Evolutionary conservation across 768 basidiomycete species (phyloP).

Genomic region (Boletus insuetus): DNA sequence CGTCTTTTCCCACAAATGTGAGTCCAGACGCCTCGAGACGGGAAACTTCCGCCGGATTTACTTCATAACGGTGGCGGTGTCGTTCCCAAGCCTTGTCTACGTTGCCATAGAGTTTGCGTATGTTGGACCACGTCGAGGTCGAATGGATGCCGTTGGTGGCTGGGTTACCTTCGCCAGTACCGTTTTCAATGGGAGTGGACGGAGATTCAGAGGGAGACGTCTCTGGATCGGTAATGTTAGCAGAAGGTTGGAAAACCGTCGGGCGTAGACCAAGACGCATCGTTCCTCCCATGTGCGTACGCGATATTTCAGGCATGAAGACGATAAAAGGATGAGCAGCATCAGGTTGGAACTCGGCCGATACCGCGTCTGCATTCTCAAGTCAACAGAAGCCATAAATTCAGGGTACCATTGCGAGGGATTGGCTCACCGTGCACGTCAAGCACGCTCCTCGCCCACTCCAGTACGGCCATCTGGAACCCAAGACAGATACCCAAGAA

Average conservation of each 20-base stretch:
- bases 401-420: not conserved
- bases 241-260: slow-evolving; percentile 73
- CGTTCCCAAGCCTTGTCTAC: slow-evolving; percentile 88
- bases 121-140: slow-evolving; percentile 68
- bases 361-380: slow-evolving; percentile 65
- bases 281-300: slow-evolving; percentile 98
- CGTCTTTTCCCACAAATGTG: slow-evolving; percentile 84
- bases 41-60: slow-evolving; percentile 86
- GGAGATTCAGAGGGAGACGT: slow-evolving; percentile 10
- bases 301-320: slow-evolving; percentile 99
- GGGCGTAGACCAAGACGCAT: slow-evolving; percentile 99
- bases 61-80: slow-evolving; percentile 94
- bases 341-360: slow-evolving; percentile 70
- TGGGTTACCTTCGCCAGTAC: not conserved
- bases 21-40: slow-evolving; percentile 70
- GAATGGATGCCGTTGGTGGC: slow-evolving; percentile 17
- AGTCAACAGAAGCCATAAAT: slow-evolving; percentile 9
- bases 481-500: slow-evolving; percentile 97
- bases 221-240: slow-evolving; percentile 15
- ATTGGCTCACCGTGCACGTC: slow-evolving; percentile 55
- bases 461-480: slow-evolving; percentile 95
- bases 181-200: slow-evolving; percentile 4
- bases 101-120: slow-evolving; percentile 81
- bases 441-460: slow-evolving; percentile 88
- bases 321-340: slow-evolving; percentile 74